These are phyloP conservation scores for Tolypocladium inflatum DNA, from an alignment of 2,329 filamentous ascomycete genomes.

Conservation along the genomic window DNA sequence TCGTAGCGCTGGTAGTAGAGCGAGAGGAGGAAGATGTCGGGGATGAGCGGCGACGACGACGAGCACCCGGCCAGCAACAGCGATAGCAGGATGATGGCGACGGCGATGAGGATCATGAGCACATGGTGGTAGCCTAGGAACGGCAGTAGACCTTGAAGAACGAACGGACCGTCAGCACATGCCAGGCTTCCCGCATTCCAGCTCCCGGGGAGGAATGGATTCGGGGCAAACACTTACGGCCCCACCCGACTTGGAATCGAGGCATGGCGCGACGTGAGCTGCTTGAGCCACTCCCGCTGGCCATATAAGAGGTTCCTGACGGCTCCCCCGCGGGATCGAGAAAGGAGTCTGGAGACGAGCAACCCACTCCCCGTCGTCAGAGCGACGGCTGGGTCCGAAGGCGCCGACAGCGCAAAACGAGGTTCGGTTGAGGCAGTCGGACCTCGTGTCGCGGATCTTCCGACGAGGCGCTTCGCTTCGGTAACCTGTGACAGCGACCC, in stretches of 20 bases:
- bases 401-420: neutral
- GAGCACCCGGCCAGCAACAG: conserved; percentile 92
- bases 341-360: neutral
- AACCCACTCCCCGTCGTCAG: neutral
- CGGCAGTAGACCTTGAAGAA: conserved; percentile 47
- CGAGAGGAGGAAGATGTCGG: conserved; percentile 94
- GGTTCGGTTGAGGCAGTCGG: neutral
- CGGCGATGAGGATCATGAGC: conserved; percentile 91
- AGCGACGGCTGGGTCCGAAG: neutral
- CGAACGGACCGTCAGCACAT: neutral
- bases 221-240: conserved; percentile 26
- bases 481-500: too few species aligned
- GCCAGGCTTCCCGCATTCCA: neutral
- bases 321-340: neutral
- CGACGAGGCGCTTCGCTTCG: neutral
- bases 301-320: conserved; percentile 1
- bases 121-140: conserved; percentile 74
- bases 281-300: conserved; percentile 14
- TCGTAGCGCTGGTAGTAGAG: conserved; percentile 89
- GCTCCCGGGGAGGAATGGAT: neutral
- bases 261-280: conserved; percentile 17
- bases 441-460: neutral
- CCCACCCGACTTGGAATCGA: conserved; percentile 38
- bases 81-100: conserved; percentile 89
- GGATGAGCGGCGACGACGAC: conserved; percentile 89